A percentile compares a stretch with the other conserved stretches of the same genome.
Conservation (phyloP, 495 filamentous ascomycete species). For the Aspergillus baeticus region DNA sequence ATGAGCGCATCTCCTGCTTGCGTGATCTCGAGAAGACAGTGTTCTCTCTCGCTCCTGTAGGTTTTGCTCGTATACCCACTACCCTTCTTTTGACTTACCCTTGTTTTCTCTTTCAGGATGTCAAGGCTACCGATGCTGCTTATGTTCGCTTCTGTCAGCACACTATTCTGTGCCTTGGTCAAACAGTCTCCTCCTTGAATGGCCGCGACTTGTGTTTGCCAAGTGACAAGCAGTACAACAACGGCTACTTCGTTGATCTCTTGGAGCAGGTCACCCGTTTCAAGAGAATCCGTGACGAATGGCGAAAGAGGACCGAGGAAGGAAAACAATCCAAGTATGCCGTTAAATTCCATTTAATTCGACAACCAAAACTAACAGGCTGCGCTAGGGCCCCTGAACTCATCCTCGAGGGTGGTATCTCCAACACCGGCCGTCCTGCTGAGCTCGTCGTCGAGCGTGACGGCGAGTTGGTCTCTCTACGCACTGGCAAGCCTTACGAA, state of each 20-base stretch:
- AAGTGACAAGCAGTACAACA: constrained; percentile 82
- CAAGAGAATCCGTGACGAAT: constrained; percentile 58
- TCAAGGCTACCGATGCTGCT: constrained; percentile 62
- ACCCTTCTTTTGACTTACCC: constrained; percentile 30
- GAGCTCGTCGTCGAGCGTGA: constrained; percentile 78
- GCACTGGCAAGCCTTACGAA: constrained; percentile 54
- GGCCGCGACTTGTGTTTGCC: constrained; percentile 79
- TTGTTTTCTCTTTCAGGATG: constrained; percentile 58
- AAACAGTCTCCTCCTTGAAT: constrained; percentile 74
- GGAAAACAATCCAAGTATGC: constrained; percentile 23
- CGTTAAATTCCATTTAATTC: neutral
- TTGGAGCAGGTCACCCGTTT: constrained; percentile 80
- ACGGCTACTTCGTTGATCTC: constrained; percentile 91
- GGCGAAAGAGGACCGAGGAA: constrained; percentile 34
- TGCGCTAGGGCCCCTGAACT: constrained; percentile 60
- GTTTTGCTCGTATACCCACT: constrained; percentile 44
- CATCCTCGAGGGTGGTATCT: constrained; percentile 71
- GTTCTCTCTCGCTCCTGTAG: constrained; percentile 83
- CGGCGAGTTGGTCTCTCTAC: constrained; percentile 72
- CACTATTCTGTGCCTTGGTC: constrained; percentile 81
- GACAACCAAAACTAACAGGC: constrained; percentile 1
- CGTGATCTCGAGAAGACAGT: constrained; percentile 89
- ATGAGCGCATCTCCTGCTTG: constrained; percentile 79
- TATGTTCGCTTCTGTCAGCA: constrained; percentile 83
- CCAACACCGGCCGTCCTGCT: constrained; percentile 71